Evolutionary conservation across 495 filamentous ascomycete species (phyloP).

Genomic region (Neurospora cerealis): DNA sequence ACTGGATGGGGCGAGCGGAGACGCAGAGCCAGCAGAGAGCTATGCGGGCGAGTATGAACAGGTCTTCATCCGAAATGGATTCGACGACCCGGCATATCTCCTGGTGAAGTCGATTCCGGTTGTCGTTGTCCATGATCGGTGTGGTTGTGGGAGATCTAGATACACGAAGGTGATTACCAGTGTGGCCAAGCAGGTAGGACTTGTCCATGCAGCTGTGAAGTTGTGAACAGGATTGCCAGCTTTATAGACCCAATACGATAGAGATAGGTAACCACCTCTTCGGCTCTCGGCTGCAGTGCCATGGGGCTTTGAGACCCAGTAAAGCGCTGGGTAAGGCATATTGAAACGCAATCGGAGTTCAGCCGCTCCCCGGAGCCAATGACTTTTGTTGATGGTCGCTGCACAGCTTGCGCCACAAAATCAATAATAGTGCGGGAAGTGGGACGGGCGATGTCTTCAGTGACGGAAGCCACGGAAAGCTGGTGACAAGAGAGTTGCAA

Average conservation of each 20-base stretch:
- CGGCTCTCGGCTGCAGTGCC: not conserved
- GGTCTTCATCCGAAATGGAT: not conserved
- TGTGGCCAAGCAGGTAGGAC: not conserved
- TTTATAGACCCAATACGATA: not conserved
- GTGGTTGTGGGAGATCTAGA: not conserved
- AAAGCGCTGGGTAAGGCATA: not conserved
- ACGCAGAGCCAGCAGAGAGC: slow-evolving; percentile 17
- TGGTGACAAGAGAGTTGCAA: not conserved
- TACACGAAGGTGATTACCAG: not conserved
- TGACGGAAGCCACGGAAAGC: not conserved
- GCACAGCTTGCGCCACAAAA: not conserved
- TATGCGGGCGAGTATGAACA: slow-evolving; percentile 2
- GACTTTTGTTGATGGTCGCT: not conserved
- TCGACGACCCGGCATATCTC: not conserved
- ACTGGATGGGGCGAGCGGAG: slow-evolving; percentile 7
- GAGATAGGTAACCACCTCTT: not conserved
- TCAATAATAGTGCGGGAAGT: not conserved
- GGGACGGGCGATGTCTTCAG: not conserved
- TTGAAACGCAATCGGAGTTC: not conserved
- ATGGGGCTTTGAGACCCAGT: not conserved
- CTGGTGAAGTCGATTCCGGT: not conserved
- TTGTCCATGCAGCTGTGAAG: not conserved
- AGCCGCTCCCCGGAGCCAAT: not conserved
- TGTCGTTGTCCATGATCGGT: slow-evolving; percentile 1
- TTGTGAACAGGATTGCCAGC: not conserved